These are phyloP conservation scores for Pyricularia sp. DNA, from an alignment of 2,329 filamentous ascomycete species.

Conservation along the genomic window DNA sequence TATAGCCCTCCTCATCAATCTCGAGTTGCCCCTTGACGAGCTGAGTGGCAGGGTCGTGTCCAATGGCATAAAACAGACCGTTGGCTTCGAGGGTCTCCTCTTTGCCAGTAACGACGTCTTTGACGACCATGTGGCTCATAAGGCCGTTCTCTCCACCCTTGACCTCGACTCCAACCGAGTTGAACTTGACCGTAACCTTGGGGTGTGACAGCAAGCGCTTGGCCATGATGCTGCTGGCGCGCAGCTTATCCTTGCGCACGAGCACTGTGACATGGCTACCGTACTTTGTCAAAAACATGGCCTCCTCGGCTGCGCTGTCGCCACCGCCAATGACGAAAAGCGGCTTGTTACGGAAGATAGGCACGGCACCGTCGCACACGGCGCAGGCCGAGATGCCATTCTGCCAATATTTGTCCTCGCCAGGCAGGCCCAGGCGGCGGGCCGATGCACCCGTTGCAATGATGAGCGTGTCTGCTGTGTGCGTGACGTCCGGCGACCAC, in stretches of 20 bases:
- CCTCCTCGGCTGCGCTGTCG: constrained; percentile 94
- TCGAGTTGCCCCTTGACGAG: constrained; percentile 80
- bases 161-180: constrained; percentile 69
- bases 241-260: constrained; percentile 73
- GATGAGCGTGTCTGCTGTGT: constrained; percentile 87
- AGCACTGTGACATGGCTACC: constrained; percentile 89
- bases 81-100: constrained; percentile 79
- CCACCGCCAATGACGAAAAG: constrained; percentile 93
- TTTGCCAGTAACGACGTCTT: constrained; percentile 61
- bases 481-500: constrained; percentile 66
- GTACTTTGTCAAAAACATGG: constrained; percentile 95
- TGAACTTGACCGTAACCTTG: constrained; percentile 84
- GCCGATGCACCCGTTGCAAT: constrained; percentile 93
- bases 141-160: constrained; percentile 65
- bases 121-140: constrained; percentile 79
- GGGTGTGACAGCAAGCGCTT: constrained; percentile 67
- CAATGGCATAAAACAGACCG: constrained; percentile 93
- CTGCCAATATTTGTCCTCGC: constrained; percentile 95
- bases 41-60: constrained; percentile 85
- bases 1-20: constrained; percentile 81
- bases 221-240: constrained; percentile 87
- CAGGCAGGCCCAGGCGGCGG: constrained; percentile 64
- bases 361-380: constrained; percentile 91
- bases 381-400: constrained; percentile 93
- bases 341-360: constrained; percentile 94